Evolutionary conservation across 163 green algal genomes (phyloP), one percentile per base, ranked within the genome.

Genomic region (Scenedesmus sp.): DNA sequence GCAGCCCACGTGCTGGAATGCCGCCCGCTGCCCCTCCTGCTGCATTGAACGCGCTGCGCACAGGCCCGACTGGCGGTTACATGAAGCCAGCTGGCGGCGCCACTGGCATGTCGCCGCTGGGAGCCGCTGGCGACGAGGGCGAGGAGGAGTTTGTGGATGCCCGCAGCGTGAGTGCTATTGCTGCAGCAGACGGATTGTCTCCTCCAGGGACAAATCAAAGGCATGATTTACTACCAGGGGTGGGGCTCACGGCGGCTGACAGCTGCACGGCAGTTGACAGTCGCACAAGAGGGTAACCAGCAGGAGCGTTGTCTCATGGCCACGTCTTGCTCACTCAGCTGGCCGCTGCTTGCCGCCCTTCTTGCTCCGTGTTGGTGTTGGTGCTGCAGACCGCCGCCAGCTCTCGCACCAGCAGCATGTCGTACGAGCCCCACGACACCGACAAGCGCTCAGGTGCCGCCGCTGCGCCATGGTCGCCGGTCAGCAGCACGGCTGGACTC

Each of bases 131-230:
- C 24, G 33, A 30, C 35, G 82, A 59, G 3, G 37, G 20, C 6
- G 83, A 44, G 43, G 53, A 49, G 16, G 83, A 88, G 7, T 88
- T 88, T 30, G 6, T 53, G 40, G 83, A 88, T 51, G 83, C 83
- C 22, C 61, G 83, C 16, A 87, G 81, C 49, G 49, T 53, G 81
- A 49, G 49, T 33, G 9, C 79, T 61, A 9, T 10, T 76, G 61
- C 13, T 37, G 61, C 61, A 35, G 61, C 61, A 76, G n/a, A n/a
- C n/a, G n/a, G n/a, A n/a, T n/a, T n/a, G n/a, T n/a, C n/a, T n/a
- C n/a, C n/a, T n/a, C n/a, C n/a, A n/a, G n/a, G n/a, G n/a, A n/a
- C n/a, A n/a, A n/a, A n/a, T n/a, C n/a, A n/a, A n/a, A n/a, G n/a
- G n/a, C n/a, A n/a, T n/a, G n/a, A n/a, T n/a, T n/a, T n/a, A n/a